Percentiles rank a stretch among this genome's conserved stretches.
Evolutionary conservation across 208 protist species (phyloP).

Genomic region (Trichomonas vaginalis): DNA sequence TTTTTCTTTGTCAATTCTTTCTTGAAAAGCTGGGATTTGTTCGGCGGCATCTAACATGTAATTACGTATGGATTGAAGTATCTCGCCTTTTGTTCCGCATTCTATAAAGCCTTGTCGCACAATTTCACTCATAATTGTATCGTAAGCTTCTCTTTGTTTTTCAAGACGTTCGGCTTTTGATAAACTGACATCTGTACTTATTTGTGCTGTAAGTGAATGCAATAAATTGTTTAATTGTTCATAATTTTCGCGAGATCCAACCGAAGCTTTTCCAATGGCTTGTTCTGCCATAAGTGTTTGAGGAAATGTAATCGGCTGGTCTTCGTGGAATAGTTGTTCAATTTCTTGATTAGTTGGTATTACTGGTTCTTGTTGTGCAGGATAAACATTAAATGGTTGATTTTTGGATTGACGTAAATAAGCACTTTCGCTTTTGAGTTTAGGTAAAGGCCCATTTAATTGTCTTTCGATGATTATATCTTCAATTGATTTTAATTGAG

Average conservation of each 20-base stretch:
- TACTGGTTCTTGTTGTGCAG: background rate
- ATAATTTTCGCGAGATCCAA: background rate
- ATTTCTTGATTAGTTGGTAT: background rate
- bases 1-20: background rate
- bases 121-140: constrained; percentile 1
- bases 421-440: background rate
- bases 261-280: background rate
- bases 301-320: background rate
- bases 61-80: background rate
- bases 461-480: background rate
- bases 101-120: background rate
- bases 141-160: background rate
- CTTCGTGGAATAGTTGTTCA: background rate
- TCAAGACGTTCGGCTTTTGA: background rate
- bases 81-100: background rate
- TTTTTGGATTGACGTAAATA: background rate
- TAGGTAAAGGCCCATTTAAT: background rate
- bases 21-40: background rate
- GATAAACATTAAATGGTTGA: background rate
- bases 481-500: background rate
- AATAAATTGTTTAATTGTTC: background rate
- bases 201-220: background rate
- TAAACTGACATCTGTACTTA: background rate
- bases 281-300: background rate
- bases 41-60: background rate